Evolutionary conservation across 331 rosid species (phyloP), one percentile per base, ranked within the genome.

Genomic region (Erythrophleum ivorense): DNA sequence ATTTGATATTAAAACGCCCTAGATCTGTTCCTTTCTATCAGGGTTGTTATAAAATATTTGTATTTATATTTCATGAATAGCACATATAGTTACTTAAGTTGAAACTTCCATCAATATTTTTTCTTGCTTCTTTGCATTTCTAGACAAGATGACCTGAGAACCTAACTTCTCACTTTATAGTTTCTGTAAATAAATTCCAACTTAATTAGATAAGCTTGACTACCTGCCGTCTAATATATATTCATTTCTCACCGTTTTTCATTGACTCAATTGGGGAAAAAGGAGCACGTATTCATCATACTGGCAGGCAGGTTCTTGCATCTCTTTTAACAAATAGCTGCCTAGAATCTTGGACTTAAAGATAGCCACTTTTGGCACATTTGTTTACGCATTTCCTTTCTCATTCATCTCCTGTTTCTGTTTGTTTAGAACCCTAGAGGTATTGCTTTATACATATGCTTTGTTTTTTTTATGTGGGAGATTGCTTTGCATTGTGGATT

Each of bases 1-100:
- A 43, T 84, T 76, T n/a, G 48, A 59, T 7, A 41, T 62, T 19
- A 19, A 49, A 77, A 38, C 52, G 19, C 55, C 64, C 75, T 24
- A 46, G 59, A 79, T 84, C 6, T 55, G 54, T 69, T 70, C 75
- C 54, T 70, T 45, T 46, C 24, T 70, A 52, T 21, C 21, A 12
- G 57, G 55, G 1, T 18, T 13, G 41, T 40, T 77, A n/a, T 21
- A 15, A 38, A 57, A 45, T 7, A 46, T 1, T 7, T 67, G 54
- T 67, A 34, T 64, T 7, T 33, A 62, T 60, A 48, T 49, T 58
- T 77, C 49, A 29, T 77, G 31, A 15, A 31, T 65, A 50, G 68
- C 67, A 69, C 50, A 24, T 59, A 21, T 16, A 82, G 70, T 64
- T 57, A 53, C 18, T 46, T 68, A 14, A 9, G 9, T 15, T 19